phyloP scores from a whole-genome alignment of 352 stramenopile species.

The Pilasporangium apinafurcum region DNA sequence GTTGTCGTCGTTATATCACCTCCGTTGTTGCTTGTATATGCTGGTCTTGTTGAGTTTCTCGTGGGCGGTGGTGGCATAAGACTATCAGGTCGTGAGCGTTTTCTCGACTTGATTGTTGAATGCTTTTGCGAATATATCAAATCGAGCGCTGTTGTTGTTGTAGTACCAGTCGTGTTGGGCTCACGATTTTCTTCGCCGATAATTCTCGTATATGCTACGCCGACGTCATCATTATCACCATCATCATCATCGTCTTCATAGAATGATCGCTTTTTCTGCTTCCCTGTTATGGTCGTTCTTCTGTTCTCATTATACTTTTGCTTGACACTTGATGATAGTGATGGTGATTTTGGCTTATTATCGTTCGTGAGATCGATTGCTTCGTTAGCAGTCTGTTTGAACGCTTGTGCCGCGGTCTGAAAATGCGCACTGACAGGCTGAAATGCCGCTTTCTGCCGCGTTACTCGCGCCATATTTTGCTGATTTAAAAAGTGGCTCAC shows the following conservation, averaged over 20 bases:
- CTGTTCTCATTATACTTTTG: background rate
- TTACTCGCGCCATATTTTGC: constrained; percentile 1
- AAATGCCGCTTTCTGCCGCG: constrained; percentile 16
- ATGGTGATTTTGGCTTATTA: constrained; percentile 2
- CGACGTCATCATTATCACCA: too few species aligned
- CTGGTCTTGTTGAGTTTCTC: constrained; percentile 6
- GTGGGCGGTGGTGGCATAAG: background rate
- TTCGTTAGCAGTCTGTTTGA: constrained; percentile 7
- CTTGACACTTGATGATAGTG: background rate
- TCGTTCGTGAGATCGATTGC: constrained; percentile 42
- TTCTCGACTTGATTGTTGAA: constrained; percentile 17
- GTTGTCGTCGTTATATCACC: background rate
- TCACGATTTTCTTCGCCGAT: constrained; percentile 25
- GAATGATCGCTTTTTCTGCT: constrained; percentile 15
- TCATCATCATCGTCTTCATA: constrained; percentile 58
- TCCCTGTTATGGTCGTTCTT: background rate
- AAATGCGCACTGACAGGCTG: constrained; percentile 57
- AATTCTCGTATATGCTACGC: too few species aligned
- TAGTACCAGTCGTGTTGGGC: constrained; percentile 38
- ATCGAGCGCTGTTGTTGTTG: constrained; percentile 22
- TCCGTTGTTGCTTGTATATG: background rate
- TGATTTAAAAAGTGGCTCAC: too few species aligned
- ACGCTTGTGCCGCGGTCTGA: constrained; percentile 16
- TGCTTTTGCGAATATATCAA: too few species aligned
- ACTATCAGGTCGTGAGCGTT: background rate